Conservation (phyloP, 192 early-diverging fungal genomes). For the Thamnidium elegans region DNA sequence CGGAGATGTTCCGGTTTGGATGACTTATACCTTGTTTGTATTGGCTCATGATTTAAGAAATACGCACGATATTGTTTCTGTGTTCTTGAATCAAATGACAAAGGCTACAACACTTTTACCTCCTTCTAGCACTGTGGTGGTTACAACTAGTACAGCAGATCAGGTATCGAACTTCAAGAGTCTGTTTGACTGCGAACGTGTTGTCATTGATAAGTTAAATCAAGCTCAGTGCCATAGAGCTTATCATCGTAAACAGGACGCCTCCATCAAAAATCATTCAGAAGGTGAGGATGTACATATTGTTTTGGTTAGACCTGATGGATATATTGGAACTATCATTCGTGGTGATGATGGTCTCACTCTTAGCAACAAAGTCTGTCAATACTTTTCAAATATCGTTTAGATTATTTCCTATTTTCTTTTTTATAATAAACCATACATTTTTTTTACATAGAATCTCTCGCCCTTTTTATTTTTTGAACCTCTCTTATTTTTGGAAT, state of each 20-base stretch:
- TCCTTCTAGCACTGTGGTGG: not conserved
- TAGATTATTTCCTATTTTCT: too few species aligned
- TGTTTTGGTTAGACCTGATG: constrained; percentile 26
- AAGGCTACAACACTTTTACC: not conserved
- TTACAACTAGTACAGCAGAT: constrained; percentile 21
- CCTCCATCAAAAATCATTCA: too few species aligned
- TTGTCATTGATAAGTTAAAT: constrained; percentile 32
- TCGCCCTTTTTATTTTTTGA: not conserved
- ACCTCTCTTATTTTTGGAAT: not conserved
- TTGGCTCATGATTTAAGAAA: constrained; percentile 19
- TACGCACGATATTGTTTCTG: not conserved
- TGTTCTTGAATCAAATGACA: not conserved
- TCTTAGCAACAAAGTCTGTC: not conserved
- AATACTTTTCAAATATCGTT: constrained; percentile 4
- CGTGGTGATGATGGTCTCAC: not conserved
- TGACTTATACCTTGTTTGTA: constrained; percentile 17
- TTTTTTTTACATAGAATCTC: not conserved
- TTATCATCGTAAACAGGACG: not conserved
- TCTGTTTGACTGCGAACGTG: not conserved
- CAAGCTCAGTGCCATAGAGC: constrained; percentile 24
- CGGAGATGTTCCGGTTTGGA: not conserved
- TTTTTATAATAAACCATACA: too few species aligned
- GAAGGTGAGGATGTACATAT: not conserved
- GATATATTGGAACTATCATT: constrained; percentile 23
- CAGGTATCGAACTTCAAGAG: not conserved